Percentiles rank a stretch among this genome's conserved stretches.
These are phyloP conservation scores for Geosmithia morbida DNA, from an alignment of 2,329 filamentous ascomycete species.

Conservation along the genomic window DNA sequence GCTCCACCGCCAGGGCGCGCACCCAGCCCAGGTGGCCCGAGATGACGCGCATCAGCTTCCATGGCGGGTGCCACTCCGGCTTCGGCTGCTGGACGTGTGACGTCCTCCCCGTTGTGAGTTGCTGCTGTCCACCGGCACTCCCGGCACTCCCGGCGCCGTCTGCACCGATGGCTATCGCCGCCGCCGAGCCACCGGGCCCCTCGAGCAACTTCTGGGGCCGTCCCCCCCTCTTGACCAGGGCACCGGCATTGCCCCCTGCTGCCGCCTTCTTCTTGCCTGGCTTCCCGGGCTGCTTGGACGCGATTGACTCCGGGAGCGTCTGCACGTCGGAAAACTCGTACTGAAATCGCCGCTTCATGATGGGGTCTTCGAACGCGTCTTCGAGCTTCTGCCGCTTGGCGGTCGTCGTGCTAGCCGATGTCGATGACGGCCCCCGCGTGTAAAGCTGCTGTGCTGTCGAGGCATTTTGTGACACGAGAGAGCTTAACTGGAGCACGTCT, in stretches of 20 bases:
- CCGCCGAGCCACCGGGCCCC: slow-evolving; percentile 4
- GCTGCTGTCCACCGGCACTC: slow-evolving; percentile 9
- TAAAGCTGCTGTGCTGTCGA: slow-evolving; percentile 16
- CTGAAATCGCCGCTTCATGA: slow-evolving; percentile 36
- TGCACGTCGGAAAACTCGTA: slow-evolving; percentile 67
- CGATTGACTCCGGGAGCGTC: slow-evolving; percentile 63
- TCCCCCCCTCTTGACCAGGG: background rate
- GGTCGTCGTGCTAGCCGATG: slow-evolving; percentile 7
- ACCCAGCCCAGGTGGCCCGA: slow-evolving; percentile 97
- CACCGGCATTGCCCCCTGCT: slow-evolving; percentile 1
- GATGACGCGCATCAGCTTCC: slow-evolving; percentile 97
- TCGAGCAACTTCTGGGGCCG: slow-evolving; percentile 23
- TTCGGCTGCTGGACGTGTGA: slow-evolving; percentile 32
- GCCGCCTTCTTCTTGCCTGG: slow-evolving; percentile 14
- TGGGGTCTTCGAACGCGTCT: slow-evolving; percentile 16
- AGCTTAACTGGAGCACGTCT: slow-evolving; percentile 15
- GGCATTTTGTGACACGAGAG: slow-evolving; percentile 19
- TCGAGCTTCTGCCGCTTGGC: slow-evolving; percentile 26
- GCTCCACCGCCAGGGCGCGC: slow-evolving; percentile 75
- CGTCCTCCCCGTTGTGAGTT: slow-evolving; percentile 14
- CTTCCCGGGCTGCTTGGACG: slow-evolving; percentile 57
- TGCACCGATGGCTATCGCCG: slow-evolving; percentile 3
- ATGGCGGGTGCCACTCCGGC: slow-evolving; percentile 94
- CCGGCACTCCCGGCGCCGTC: slow-evolving; percentile 4
- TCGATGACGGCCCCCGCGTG: slow-evolving; percentile 5